Conservation (phyloP, 768 basidiomycete species). For the Amanita polypyramis region DNA sequence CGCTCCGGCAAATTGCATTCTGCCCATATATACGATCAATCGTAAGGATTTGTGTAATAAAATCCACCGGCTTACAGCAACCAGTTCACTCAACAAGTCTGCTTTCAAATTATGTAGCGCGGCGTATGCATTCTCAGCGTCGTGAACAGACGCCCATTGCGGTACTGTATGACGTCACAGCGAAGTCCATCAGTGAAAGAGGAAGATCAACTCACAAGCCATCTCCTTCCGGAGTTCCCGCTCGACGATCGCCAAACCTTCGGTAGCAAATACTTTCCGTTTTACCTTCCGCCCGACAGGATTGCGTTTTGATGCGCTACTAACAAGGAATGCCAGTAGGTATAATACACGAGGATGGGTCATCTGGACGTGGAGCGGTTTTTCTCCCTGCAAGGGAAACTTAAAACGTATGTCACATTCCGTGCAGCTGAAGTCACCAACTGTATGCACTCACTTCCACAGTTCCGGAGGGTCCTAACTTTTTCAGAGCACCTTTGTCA, state of each 20-base stretch:
- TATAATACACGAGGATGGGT: conserved; percentile 64
- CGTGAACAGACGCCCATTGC: conserved; percentile 39
- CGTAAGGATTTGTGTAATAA: not conserved
- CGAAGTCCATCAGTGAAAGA: conserved; percentile 1
- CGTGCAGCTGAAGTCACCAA: not conserved
- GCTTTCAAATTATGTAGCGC: conserved; percentile 55
- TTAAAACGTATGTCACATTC: conserved; percentile 16
- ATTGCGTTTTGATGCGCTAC: conserved; percentile 58
- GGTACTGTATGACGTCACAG: conserved; percentile 30
- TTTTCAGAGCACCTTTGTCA: conserved; percentile 42
- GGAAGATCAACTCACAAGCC: conserved; percentile 20
- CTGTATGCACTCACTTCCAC: conserved; percentile 17
- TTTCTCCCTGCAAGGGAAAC: conserved; percentile 25
- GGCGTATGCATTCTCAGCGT: conserved; percentile 36
- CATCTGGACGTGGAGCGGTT: conserved; percentile 41
- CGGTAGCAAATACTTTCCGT: conserved; percentile 56
- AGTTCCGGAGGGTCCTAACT: conserved; percentile 24
- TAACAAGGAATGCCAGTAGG: conserved; percentile 56
- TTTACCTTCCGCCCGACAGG: conserved; percentile 66
- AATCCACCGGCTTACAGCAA: conserved; percentile 33
- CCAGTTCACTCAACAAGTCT: conserved; percentile 61
- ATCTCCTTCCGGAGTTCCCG: conserved; percentile 34
- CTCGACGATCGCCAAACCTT: conserved; percentile 44
- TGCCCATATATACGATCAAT: conserved; percentile 14
- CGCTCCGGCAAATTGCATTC: conserved; percentile 59